Conservation (phyloP, 1,284 basidiomycete species). For the Ceratobasidium sp. region DNA sequence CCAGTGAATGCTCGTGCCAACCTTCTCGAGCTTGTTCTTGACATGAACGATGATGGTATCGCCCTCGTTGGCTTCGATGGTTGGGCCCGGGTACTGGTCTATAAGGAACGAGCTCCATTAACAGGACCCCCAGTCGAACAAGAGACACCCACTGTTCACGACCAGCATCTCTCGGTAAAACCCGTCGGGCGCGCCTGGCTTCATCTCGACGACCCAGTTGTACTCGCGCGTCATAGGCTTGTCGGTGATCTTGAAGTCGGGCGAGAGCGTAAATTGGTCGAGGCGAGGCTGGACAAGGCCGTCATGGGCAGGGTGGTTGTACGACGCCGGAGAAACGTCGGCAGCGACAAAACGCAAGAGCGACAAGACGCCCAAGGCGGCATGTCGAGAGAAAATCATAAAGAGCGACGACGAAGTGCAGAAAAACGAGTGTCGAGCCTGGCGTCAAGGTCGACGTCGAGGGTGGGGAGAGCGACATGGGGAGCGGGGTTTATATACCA, state of each 20-base stretch:
- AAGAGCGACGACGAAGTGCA: not conserved
- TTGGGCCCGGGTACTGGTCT: constrained; percentile 61
- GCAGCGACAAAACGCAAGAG: not conserved
- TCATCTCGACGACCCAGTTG: constrained; percentile 55
- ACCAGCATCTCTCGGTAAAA: constrained; percentile 58
- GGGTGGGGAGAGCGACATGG: too few relatives aligned
- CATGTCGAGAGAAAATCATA: not conserved
- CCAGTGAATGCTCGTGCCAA: constrained; percentile 59
- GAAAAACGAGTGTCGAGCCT: not conserved
- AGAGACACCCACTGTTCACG: constrained; percentile 57
- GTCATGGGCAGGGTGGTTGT: not conserved
- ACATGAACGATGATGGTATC: constrained; percentile 60
- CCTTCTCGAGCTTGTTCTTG: constrained; percentile 56
- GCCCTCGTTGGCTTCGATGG: constrained; percentile 62
- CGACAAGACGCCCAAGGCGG: not conserved
- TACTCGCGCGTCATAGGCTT: constrained; percentile 55
- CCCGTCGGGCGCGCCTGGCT: constrained; percentile 56
- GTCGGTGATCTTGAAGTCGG: constrained; percentile 50
- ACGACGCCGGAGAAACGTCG: not conserved
- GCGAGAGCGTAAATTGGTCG: constrained; percentile 19
- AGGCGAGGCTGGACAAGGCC: not conserved
- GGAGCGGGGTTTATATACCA: not conserved
- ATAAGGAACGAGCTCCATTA: not conserved
- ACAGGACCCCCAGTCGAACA: not conserved
- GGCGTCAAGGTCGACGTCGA: too few relatives aligned